Conservation (phyloP, 1,284 basidiomycete genomes). For the Sporisorium sorghi region DNA sequence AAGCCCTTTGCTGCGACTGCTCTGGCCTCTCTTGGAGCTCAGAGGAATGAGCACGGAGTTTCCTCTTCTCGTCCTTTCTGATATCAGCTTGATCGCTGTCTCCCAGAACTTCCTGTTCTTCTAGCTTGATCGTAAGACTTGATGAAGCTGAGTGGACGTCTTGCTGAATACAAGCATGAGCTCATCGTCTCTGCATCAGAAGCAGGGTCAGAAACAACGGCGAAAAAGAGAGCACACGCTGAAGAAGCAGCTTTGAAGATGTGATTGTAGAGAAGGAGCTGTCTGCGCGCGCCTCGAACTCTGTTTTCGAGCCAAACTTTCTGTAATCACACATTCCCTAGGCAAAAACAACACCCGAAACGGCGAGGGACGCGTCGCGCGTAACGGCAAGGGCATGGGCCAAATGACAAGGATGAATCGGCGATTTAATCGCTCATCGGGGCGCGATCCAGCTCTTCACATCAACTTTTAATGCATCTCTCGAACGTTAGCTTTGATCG, state of each 20-base stretch:
- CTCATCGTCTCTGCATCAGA: too few relatives aligned
- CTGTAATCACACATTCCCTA: conserved; percentile 13
- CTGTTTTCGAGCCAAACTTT: neutral
- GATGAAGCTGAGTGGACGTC: neutral
- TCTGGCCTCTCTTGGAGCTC: too few relatives aligned
- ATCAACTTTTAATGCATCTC: neutral
- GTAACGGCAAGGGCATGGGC: conserved; percentile 15
- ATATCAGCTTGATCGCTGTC: too few relatives aligned
- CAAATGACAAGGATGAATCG: conserved; percentile 2
- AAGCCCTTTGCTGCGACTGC: neutral
- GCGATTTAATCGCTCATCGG: conserved; percentile 7
- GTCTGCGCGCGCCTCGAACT: neutral
- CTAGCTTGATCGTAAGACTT: too few relatives aligned
- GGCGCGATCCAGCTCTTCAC: neutral
- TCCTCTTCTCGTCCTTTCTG: neutral
- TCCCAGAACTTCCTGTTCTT: too few relatives aligned
- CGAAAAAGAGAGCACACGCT: neutral
- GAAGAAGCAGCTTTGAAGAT: neutral
- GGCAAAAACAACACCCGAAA: conserved; percentile 5
- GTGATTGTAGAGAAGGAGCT: conserved; percentile 2
- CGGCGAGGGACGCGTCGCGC: conserved; percentile 38
- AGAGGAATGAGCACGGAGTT: conserved; percentile 5
- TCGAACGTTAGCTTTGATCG: neutral
- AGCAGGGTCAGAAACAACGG: neutral
- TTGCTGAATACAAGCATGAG: neutral